A percentile compares a stretch with the other conserved stretches of the same genome.
Evolutionary conservation across 164 flowering plant genomes (phyloP).

Genomic region (Vitis rotundifolia): DNA sequence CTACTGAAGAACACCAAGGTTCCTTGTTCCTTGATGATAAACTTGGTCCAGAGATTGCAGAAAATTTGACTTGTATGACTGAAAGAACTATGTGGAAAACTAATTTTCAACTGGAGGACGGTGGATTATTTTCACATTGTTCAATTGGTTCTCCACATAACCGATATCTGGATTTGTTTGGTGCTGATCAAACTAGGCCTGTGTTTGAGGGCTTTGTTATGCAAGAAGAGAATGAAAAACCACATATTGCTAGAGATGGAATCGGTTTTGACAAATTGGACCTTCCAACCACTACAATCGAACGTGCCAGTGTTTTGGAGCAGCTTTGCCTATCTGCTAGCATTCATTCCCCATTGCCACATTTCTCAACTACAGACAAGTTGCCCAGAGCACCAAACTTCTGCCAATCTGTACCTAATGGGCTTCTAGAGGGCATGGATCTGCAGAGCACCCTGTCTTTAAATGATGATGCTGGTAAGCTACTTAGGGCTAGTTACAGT

Average conservation of each 20-base stretch:
- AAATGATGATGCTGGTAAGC: constrained; percentile 25
- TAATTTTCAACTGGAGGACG: constrained; percentile 17
- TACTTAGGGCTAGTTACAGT: constrained; percentile 14
- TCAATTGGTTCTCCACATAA: constrained; percentile 25
- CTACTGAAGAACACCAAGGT: constrained; percentile 13
- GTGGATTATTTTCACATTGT: constrained; percentile 16
- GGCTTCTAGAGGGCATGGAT: constrained; percentile 53
- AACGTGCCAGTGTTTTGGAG: constrained; percentile 50
- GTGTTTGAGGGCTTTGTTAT: constrained; percentile 62
- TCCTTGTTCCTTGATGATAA: constrained; percentile 9
- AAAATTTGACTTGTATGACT: constrained; percentile 8
- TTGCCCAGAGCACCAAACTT: constrained; percentile 32
- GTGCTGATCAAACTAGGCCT: constrained; percentile 47
- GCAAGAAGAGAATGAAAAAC: constrained; percentile 28
- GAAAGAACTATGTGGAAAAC: constrained; percentile 23
- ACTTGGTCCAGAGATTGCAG: constrained; percentile 15
- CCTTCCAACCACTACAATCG: constrained; percentile 36
- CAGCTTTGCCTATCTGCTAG: constrained; percentile 56
- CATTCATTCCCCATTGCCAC: constrained; percentile 46
- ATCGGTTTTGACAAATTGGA: constrained; percentile 30
- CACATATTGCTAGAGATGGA: constrained; percentile 21
- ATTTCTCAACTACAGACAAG: constrained; percentile 34
- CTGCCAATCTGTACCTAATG: constrained; percentile 63
- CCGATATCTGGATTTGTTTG: constrained; percentile 21
- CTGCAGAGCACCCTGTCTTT: constrained; percentile 14